Evolutionary conservation across 345 rosid genomes (phyloP).

Genomic region (Viola odorata): DNA sequence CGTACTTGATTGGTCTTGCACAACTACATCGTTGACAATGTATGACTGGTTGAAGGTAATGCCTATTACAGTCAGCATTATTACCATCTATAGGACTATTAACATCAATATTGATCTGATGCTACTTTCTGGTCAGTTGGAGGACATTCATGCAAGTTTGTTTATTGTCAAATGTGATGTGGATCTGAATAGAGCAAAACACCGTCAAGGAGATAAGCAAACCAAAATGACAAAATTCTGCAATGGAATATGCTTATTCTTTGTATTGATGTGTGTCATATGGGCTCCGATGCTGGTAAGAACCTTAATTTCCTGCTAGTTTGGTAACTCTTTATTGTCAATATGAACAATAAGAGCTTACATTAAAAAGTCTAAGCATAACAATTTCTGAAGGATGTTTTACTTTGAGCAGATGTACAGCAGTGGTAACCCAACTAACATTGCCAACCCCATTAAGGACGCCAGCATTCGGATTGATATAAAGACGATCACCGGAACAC

Average conservation of each 20-base stretch:
- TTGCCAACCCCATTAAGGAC: constrained; percentile 45
- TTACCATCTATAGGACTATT: not conserved
- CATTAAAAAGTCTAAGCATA: not conserved
- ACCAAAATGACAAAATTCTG: constrained; percentile 38
- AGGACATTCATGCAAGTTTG: constrained; percentile 47
- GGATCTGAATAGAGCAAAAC: constrained; percentile 32
- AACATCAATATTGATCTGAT: constrained; percentile 7
- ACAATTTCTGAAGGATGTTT: constrained; percentile 1
- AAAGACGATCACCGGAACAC: constrained; percentile 35
- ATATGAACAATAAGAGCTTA: not conserved
- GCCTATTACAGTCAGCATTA: not conserved
- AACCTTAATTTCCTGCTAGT: not conserved
- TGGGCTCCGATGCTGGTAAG: constrained; percentile 54
- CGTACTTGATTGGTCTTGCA: constrained; percentile 53
- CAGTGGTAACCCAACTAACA: constrained; percentile 47
- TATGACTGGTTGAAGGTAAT: constrained; percentile 46
- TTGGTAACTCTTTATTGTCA: not conserved
- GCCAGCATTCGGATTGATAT: constrained; percentile 37
- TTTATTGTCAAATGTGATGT: constrained; percentile 42
- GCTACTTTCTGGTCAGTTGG: constrained; percentile 23
- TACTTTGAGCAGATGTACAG: constrained; percentile 36
- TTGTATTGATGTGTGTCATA: constrained; percentile 33
- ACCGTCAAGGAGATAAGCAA: constrained; percentile 38
- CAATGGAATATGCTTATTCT: constrained; percentile 42
- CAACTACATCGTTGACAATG: constrained; percentile 45